Conservation (phyloP, 371 early-diverging fungal species). For the Zopfochytrium polystomum region DNA sequence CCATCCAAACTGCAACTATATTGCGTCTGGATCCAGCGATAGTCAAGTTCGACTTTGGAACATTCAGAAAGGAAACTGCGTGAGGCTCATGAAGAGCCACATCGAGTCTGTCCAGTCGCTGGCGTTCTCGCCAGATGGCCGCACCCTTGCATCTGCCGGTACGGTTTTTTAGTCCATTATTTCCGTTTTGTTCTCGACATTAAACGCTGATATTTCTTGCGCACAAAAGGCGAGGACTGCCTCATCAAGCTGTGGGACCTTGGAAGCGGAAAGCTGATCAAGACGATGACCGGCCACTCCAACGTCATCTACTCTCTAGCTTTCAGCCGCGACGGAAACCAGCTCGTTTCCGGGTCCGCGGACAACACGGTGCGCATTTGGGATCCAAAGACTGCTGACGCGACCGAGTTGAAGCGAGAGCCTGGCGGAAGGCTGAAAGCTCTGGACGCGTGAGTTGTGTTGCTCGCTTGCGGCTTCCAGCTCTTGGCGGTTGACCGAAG, state of each 20-base stretch:
- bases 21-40: constrained; percentile 95
- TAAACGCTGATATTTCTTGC: constrained; percentile 2
- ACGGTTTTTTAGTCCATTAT: constrained; percentile 11
- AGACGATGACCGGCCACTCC: constrained; percentile 81
- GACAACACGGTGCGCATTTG: constrained; percentile 94
- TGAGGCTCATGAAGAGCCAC: constrained; percentile 93
- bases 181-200: constrained; percentile 6
- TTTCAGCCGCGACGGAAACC: constrained; percentile 79
- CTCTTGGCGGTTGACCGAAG: no score
- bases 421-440: no score
- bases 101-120: constrained; percentile 77
- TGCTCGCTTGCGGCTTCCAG: no score
- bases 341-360: constrained; percentile 85
- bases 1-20: constrained; percentile 97
- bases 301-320: constrained; percentile 82
- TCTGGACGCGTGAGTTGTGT: no score
- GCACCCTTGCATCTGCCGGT: constrained; percentile 87
- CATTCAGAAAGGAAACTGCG: constrained; percentile 87
- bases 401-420: no score
- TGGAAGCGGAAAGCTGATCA: constrained; percentile 79
- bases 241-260: constrained; percentile 95
- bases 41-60: constrained; percentile 96
- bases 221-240: constrained; percentile 81
- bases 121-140: constrained; percentile 95
- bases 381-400: constrained; percentile 72